Conservation (phyloP, 1,139 yeast genomes). For the Geotrichum cucujoidarum region DNA sequence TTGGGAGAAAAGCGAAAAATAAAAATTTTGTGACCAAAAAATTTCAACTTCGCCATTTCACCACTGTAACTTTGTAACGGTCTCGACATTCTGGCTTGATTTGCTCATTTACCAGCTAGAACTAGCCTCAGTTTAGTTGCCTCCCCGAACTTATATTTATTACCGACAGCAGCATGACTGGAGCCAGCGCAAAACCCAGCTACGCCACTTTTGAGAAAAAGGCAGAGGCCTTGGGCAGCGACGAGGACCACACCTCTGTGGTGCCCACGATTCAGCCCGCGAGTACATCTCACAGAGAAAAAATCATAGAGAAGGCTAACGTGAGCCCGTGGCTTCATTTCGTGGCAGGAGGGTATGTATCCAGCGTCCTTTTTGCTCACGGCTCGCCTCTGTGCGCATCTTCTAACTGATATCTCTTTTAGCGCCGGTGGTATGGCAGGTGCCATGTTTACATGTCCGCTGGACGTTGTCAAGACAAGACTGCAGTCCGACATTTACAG, state of each 20-base stretch:
- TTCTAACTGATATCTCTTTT: neutral
- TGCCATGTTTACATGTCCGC: constrained; percentile 86
- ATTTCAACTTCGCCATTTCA: too few species aligned
- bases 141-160: too few species aligned
- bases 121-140: too few species aligned
- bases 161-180: too few species aligned
- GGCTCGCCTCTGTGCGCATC: neutral
- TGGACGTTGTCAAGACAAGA: constrained; percentile 94
- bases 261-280: constrained; percentile 11
- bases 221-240: constrained; percentile 13
- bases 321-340: constrained; percentile 91
- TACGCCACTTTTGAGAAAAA: neutral
- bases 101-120: too few species aligned
- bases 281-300: constrained; percentile 12
- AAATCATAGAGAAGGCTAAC: constrained; percentile 23
- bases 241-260: constrained; percentile 15
- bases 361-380: constrained; percentile 1
- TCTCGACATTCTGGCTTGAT: too few species aligned
- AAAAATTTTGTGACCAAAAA: too few species aligned
- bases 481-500: constrained; percentile 78
- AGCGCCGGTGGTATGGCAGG: constrained; percentile 93
- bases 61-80: too few species aligned
- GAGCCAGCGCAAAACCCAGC: too few species aligned
- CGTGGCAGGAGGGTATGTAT: constrained; percentile 79
- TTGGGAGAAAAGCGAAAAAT: too few species aligned